Evolutionary conservation across 2,329 filamentous ascomycete genomes (phyloP).

Genomic region (Apiospora koreana): DNA sequence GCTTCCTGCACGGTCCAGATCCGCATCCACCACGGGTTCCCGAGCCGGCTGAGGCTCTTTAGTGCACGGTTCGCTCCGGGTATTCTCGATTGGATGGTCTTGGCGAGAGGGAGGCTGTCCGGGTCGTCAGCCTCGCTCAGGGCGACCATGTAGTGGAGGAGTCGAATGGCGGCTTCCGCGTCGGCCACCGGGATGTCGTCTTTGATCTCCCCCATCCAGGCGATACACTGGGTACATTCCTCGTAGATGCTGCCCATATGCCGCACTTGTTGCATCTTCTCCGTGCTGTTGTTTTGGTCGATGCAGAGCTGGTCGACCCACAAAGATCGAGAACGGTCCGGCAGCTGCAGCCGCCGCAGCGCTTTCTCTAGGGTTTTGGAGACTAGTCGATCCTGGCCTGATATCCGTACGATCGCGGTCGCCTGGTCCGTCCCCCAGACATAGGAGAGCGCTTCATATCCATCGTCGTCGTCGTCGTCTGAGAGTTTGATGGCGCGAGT

Average conservation of each 20-base stretch:
- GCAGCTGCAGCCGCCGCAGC: not conserved
- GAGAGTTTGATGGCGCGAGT: not conserved
- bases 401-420: not conserved
- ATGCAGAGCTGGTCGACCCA: conserved; percentile 20
- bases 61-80: not conserved
- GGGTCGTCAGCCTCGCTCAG: not conserved
- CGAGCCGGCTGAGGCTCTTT: not conserved
- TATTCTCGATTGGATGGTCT: not conserved
- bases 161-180: not conserved
- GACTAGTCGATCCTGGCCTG: not conserved
- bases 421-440: not conserved
- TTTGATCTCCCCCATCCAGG: conserved; percentile 5
- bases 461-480: too few relatives aligned
- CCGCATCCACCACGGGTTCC: not conserved
- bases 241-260: conserved; percentile 16
- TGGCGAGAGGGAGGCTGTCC: not conserved
- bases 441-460: not conserved
- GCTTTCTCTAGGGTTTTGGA: not conserved
- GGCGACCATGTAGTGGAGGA: not conserved
- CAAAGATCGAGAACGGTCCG: not conserved
- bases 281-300: conserved; percentile 14
- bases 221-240: not conserved
- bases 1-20: not conserved
- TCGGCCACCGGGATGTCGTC: conserved; percentile 3
- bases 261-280: conserved; percentile 11